A percentile compares a stretch with the other conserved stretches of the same genome.
Conservation (phyloP, 176 grass and related monocot genomes). For the Urochloa ruziziensis region DNA sequence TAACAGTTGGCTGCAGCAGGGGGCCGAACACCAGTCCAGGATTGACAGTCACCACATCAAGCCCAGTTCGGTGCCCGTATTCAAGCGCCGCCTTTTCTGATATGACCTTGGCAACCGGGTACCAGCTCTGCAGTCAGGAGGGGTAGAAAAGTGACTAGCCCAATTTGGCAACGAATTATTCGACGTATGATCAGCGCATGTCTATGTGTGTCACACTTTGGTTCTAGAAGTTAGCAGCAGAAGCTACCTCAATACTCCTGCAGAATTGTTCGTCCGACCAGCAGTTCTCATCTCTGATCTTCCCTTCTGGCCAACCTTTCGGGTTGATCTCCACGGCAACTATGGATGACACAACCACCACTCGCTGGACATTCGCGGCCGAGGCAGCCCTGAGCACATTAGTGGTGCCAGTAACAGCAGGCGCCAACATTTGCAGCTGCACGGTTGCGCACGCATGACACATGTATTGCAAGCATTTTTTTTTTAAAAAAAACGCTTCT, state of each 20-base stretch:
- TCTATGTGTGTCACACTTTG: no score
- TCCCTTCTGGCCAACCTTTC: conserved; percentile 35
- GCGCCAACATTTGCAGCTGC: conserved; percentile 22
- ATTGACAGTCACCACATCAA: conserved; percentile 35
- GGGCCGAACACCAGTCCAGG: conserved; percentile 30
- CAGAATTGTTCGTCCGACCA: conserved; percentile 52
- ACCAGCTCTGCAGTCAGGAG: conserved; percentile 36
- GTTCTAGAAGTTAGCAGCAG: not conserved
- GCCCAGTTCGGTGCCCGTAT: not conserved
- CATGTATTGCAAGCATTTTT: no score
- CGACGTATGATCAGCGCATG: no score
- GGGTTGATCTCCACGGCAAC: conserved; percentile 34
- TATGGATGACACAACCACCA: conserved; percentile 37
- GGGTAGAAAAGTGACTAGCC: not conserved
- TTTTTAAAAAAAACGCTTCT: not conserved
- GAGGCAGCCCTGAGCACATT: conserved; percentile 42
- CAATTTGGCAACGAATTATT: no score
- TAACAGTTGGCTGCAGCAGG: conserved; percentile 38
- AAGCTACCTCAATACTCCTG: conserved; percentile 21
- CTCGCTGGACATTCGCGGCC: not conserved
- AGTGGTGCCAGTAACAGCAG: conserved; percentile 30
- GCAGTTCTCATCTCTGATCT: conserved; percentile 36
- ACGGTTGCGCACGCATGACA: not conserved
- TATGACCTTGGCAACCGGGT: conserved; percentile 36
- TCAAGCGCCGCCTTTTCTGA: conserved; percentile 41